Conservation (phyloP, 169 alveolate species). For the Plasmodium cynomolgi region DNA sequence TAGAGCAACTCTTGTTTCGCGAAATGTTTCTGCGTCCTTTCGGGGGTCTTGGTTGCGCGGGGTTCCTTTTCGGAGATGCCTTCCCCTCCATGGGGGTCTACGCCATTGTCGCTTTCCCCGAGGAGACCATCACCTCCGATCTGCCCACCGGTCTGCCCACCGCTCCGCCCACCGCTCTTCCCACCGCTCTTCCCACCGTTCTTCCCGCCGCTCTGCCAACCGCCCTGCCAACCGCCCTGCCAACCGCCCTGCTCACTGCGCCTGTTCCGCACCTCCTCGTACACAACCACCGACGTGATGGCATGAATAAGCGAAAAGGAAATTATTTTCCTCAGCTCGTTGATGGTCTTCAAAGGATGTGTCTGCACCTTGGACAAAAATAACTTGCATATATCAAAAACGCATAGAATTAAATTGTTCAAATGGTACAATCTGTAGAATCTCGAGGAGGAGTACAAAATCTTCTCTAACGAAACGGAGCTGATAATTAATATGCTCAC, state of each 20-base stretch:
- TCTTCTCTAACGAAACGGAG: slow-evolving; percentile 43
- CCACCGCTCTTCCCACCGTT: neutral
- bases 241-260: neutral
- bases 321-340: slow-evolving; percentile 64
- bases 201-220: no score
- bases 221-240: no score
- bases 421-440: slow-evolving; percentile 47
- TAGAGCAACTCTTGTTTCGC: slow-evolving; percentile 14
- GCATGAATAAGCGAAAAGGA: slow-evolving; percentile 62
- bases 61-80: neutral
- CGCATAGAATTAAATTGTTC: slow-evolving; percentile 46
- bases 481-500: slow-evolving; percentile 67
- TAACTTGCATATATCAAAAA: slow-evolving; percentile 69
- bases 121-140: neutral
- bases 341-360: slow-evolving; percentile 68
- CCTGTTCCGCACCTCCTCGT: slow-evolving; percentile 12
- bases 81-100: neutral
- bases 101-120: no score
- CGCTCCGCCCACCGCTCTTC: neutral
- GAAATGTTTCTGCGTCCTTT: neutral
- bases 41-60: neutral
- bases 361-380: slow-evolving; percentile 69
- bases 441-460: slow-evolving; percentile 21
- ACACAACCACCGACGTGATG: slow-evolving; percentile 6
- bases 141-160: neutral